Base-by-base conservation (phyloP, 2,329 filamentous ascomycete species). In the Sarocladiaceae sp. region DNA sequence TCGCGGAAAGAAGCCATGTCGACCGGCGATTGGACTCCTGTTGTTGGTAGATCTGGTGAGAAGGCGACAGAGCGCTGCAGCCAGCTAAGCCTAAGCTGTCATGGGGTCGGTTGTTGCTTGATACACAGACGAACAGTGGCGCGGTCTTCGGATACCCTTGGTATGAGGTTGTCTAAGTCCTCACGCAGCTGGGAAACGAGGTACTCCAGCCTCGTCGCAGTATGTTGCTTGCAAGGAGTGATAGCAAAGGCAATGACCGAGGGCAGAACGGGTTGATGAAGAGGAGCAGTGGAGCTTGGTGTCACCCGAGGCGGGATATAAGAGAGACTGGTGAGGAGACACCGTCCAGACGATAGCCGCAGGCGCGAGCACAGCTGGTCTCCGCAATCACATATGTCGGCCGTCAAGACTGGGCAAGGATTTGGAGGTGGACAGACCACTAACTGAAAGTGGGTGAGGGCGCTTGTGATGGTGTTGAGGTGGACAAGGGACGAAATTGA, bases 1-100 rank as follows among this genome's bases (percentile, higher is more conserved):
- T 57, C 54, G 39, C 57, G 55, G 31, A 69, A 58, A 47, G 63
- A 58, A 54, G 65, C 63, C 72, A 76, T 76, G 49, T 58, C 55
- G 59, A 54, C 53, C 41, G 44, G 44, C 44, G 44, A 43, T 35
- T 16, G 23, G 39, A 33, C 40, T 43, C 40, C 37, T 41, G 37
- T 4, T 3, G 16, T 16, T n/a, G n/a, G n/a, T n/a, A n/a, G 24
- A 18, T 26, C 15, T 4, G 10, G 7, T 9, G 23, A 29, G 19
- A 15, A 29, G n/a, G 37, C 37, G 21, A 23, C 37, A 27, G 37
- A 27, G 24, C 37, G 37, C 37, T 5, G 19, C 13, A 4, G 6
- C 19, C 37, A 13, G 23, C 13, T 18, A 12, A 15, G 4, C 29
- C 29, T 29, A 41, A 6, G 20, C 19, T 41, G 23, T 27, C 37